These are phyloP conservation scores for Prototheca wickerhamii DNA, from an alignment of 163 green algal species.

Conservation along the genomic window DNA sequence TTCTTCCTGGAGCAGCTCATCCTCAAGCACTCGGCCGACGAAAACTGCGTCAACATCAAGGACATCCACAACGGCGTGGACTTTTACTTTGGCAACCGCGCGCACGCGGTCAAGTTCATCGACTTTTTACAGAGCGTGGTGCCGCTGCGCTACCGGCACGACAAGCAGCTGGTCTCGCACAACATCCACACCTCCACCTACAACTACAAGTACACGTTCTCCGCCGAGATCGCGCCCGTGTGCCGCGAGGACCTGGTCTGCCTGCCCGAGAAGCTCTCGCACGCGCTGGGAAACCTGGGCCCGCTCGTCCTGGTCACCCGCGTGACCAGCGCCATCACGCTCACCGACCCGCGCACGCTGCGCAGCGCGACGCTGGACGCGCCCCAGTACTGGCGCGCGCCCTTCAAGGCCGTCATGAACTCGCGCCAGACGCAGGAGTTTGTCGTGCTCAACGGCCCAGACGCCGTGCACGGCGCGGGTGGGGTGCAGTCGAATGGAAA, in stretches of 20 bases:
- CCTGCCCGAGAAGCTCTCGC: conserved; percentile 67
- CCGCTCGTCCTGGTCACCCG: conserved; percentile 79
- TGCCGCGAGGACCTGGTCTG: conserved; percentile 95
- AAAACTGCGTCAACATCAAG: conserved; percentile 80
- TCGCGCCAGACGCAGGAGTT: conserved; percentile 73
- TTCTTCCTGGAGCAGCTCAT: conserved; percentile 99
- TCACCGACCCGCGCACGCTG: conserved; percentile 82
- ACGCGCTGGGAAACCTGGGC: conserved; percentile 64
- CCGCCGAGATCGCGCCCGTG: conserved; percentile 86
- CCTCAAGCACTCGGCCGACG: conserved; percentile 82
- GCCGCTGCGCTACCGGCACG: conserved; percentile 51
- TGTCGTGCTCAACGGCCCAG: conserved; percentile 87
- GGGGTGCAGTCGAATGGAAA: not conserved
- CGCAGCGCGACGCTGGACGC: conserved; percentile 52
- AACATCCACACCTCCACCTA: conserved; percentile 88
- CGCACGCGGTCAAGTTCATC: conserved; percentile 86
- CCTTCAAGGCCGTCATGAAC: conserved; percentile 58
- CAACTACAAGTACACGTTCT: conserved; percentile 99
- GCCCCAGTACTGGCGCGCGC: conserved; percentile 66
- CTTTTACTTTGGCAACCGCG: conserved; percentile 87
- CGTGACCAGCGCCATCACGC: conserved; percentile 75
- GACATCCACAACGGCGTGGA: conserved; percentile 79
- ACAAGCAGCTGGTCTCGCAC: conserved; percentile 97
- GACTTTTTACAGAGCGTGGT: conserved; percentile 79
- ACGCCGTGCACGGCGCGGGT: conserved; percentile 24